These are phyloP conservation scores for Xylaria sp. DNA, from an alignment of 2,329 filamentous ascomycete species.

Conservation along the genomic window DNA sequence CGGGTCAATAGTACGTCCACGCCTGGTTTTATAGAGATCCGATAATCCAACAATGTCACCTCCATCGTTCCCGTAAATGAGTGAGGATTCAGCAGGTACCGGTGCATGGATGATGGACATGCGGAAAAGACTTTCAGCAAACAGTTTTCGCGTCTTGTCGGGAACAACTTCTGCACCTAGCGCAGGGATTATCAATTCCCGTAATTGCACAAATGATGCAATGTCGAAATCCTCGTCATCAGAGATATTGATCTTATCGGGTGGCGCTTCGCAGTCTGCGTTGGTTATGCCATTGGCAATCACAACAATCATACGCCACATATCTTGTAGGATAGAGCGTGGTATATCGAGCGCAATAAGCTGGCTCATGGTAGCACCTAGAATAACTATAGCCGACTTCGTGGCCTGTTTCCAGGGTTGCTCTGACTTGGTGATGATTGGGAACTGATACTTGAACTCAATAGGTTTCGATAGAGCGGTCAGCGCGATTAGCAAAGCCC, in stretches of 20 bases:
- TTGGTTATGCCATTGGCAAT: slow-evolving; percentile 76
- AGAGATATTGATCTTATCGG: slow-evolving; percentile 60
- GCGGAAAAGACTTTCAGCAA: slow-evolving; percentile 80
- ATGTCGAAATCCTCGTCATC: slow-evolving; percentile 87
- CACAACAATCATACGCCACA: slow-evolving; percentile 76
- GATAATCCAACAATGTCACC: slow-evolving; percentile 62
- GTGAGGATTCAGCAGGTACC: slow-evolving; percentile 62
- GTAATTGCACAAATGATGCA: slow-evolving; percentile 73
- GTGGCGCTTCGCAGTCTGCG: slow-evolving; percentile 66
- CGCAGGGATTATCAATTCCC: slow-evolving; percentile 76
- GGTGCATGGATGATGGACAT: slow-evolving; percentile 83
- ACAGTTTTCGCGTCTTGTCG: slow-evolving; percentile 73
- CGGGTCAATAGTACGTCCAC: slow-evolving; percentile 77
- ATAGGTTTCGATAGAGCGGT: slow-evolving; percentile 76
- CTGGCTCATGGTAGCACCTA: slow-evolving; percentile 72
- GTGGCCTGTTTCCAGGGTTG: slow-evolving; percentile 86
- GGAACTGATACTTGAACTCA: slow-evolving; percentile 81
- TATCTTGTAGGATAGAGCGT: slow-evolving; percentile 59
- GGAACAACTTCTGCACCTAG: slow-evolving; percentile 74
- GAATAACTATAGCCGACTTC: slow-evolving; percentile 72
- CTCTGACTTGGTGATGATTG: slow-evolving; percentile 73
- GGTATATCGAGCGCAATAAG: slow-evolving; percentile 61
- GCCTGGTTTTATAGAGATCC: slow-evolving; percentile 70
- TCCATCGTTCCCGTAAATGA: slow-evolving; percentile 61
- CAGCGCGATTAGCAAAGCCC: slow-evolving; percentile 72